Percentiles rank a stretch among this genome's conserved stretches.
Evolutionary conservation across 2,329 filamentous ascomycete species (phyloP).

Genomic region (Neofusicoccum sp.): DNA sequence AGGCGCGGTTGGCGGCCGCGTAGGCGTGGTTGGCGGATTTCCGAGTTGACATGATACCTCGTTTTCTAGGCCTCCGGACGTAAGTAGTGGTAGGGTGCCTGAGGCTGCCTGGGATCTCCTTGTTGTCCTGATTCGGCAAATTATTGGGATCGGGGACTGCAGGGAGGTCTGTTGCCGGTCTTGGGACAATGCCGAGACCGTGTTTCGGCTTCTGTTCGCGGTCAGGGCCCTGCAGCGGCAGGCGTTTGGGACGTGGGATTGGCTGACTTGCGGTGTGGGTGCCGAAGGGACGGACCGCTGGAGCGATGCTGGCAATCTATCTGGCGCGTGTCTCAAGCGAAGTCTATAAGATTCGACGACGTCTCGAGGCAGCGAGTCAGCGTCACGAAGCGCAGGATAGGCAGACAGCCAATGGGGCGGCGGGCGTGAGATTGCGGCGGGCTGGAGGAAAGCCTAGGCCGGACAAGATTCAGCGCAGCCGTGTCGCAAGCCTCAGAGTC

Average conservation of each 20-base stretch:
- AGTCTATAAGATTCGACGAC: background rate
- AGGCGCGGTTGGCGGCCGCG: slow-evolving; percentile 45
- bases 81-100: background rate
- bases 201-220: background rate
- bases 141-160: background rate
- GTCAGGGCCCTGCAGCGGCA: background rate
- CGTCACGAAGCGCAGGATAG: background rate
- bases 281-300: slow-evolving; percentile 4
- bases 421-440: background rate
- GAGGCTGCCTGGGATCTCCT: background rate
- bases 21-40: slow-evolving; percentile 15
- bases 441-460: background rate
- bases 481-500: background rate
- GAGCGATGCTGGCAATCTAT: background rate
- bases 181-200: background rate
- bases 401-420: background rate
- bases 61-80: background rate
- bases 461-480: background rate
- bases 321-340: background rate
- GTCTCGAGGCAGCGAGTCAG: background rate
- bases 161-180: background rate
- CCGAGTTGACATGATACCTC: background rate
- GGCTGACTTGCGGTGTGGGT: background rate
- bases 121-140: background rate
- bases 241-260: background rate